These are phyloP conservation scores for Lactarius hengduanensis DNA, from an alignment of 768 basidiomycete species.

Conservation along the genomic window DNA sequence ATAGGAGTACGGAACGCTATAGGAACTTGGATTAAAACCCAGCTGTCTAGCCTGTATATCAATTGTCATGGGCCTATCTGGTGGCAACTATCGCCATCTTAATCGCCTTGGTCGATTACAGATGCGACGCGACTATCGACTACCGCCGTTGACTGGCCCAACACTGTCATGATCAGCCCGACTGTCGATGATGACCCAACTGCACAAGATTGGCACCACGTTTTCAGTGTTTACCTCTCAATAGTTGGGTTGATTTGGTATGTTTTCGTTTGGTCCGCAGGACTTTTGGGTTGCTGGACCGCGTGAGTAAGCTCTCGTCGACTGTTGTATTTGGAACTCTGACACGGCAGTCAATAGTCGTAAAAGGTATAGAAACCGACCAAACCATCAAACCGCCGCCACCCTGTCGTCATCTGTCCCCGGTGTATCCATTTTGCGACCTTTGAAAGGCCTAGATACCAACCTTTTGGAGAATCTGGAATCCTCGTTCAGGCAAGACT, in stretches of 20 bases:
- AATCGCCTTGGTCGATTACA: too few species aligned
- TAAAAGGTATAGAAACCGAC: constrained; percentile 67
- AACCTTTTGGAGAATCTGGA: constrained; percentile 97
- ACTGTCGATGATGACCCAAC: background rate
- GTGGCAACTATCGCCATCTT: too few species aligned
- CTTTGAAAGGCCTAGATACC: constrained; percentile 91
- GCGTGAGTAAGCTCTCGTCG: constrained; percentile 30
- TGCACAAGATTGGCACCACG: background rate
- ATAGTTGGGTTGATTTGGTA: constrained; percentile 39
- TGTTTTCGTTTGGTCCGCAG: constrained; percentile 40
- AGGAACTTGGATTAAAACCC: too few species aligned
- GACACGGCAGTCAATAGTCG: constrained; percentile 48
- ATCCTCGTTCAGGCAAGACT: constrained; percentile 88
- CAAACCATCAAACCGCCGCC: constrained; percentile 58
- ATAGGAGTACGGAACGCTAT: too few species aligned
- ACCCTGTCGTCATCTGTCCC: constrained; percentile 52
- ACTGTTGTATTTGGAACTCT: background rate
- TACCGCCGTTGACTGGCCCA: too few species aligned
- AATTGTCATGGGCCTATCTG: too few species aligned
- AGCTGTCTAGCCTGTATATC: too few species aligned
- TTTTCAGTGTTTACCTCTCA: constrained; percentile 16
- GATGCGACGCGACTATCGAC: too few species aligned
- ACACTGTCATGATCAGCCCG: background rate
- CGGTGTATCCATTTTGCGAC: constrained; percentile 92
- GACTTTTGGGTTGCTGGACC: constrained; percentile 32